Base-by-base conservation (phyloP, 2,329 filamentous ascomycete species). In the Arthrinium puccinioides region DNA sequence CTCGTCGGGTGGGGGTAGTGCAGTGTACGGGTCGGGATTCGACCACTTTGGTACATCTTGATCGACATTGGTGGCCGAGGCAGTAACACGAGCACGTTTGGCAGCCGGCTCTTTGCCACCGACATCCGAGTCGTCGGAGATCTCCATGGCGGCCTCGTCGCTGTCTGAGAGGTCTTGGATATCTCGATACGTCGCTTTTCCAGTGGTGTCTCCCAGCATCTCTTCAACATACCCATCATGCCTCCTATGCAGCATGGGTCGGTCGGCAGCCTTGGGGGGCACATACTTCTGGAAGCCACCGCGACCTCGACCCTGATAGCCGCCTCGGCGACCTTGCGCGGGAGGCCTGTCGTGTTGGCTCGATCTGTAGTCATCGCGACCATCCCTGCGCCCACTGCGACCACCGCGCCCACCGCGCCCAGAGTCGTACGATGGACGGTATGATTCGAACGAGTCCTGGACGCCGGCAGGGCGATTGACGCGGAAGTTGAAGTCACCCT, bases 1-100 rank as follows among this genome's bases (percentile, higher is more conserved):
- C 38, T 88, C 83, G 46, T 89, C 84, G 0, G 81, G 76, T 6
- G 87, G 88, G 8, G 90, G 90, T 9, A 95, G 68, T 3, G 79
- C 84, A 6, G 87, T 94, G 60, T 97, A 96, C 0, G 89, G 88
- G 56, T 97, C 90, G 4, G 90, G 89, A 50, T 97, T 97, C 5
- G 88, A 95, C 90, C 90, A 97, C 58, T 84, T 88, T 4, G 88
- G 87, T 4, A 57, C 61, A 11, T 66, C 62, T 38, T 68, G 55
- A 43, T 62, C 66, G 16, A 59, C 53, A n/a, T 63, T 55, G 8
- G 56, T 56, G 13, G 51, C 44, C 5, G 55, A 44, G 3, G 47
- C 48, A 19, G 9, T 51, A 36, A 5, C 50, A 9, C 67, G 64
- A 3, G 54, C 55, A 9, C 69, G 66, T 50, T 74, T 74, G 33